Evolutionary conservation across 179 eudicot species (phyloP).

Genomic region (Corrigiola litoralis): DNA sequence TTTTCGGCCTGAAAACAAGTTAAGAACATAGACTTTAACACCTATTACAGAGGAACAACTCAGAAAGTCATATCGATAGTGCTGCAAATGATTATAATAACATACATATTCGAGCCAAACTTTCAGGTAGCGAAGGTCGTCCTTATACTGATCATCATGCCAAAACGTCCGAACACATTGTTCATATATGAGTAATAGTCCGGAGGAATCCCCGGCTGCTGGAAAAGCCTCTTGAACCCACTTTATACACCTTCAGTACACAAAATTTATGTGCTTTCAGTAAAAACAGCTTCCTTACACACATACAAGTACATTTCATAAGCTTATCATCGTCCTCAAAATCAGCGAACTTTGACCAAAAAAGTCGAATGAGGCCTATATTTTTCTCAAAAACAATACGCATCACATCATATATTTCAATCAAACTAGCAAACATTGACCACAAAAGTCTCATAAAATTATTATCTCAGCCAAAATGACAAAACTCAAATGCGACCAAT

Average conservation of each 20-base stretch:
- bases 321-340: too few relatives aligned
- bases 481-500: too few relatives aligned
- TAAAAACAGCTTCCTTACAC: too few relatives aligned
- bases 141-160: slow-evolving; percentile 73
- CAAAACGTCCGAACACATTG: slow-evolving; percentile 92
- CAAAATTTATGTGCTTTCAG: neutral
- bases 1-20: slow-evolving; percentile 75
- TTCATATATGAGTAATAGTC: slow-evolving; percentile 71
- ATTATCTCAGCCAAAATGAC: too few relatives aligned
- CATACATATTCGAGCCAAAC: slow-evolving; percentile 94
- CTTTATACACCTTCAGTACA: slow-evolving; percentile 67
- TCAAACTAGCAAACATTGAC: neutral
- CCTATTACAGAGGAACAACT: neutral
- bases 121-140: slow-evolving; percentile 83
- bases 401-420: too few relatives aligned
- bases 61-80: neutral
- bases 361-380: too few relatives aligned
- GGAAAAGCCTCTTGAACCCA: slow-evolving; percentile 98
- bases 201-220: slow-evolving; percentile 84
- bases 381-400: too few relatives aligned
- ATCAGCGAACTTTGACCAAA: too few relatives aligned
- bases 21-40: neutral
- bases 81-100: neutral
- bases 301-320: too few relatives aligned
- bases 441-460: neutral